A percentile compares a stretch with the other conserved stretches of the same genome.
phyloP scores from a whole-genome alignment of 2,329 filamentous ascomycete species.

The Talaromyces islandicus region DNA sequence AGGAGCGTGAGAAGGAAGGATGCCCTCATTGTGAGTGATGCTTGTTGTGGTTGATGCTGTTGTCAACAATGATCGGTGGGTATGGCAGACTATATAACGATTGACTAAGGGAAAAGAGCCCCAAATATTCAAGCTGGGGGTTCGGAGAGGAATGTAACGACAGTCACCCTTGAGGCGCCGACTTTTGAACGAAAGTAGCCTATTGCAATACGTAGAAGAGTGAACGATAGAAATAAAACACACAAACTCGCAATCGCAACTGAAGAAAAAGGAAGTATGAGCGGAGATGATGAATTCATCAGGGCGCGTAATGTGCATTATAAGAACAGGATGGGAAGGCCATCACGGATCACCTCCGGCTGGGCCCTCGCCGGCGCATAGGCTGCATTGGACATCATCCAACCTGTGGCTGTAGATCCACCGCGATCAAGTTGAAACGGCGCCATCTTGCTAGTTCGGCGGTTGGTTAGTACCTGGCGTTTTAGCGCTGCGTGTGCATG shows the following conservation, averaged over 20 bases:
- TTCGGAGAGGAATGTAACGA: conserved; percentile 10
- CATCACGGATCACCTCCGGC: not conserved
- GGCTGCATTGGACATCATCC: not conserved
- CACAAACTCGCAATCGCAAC: not conserved
- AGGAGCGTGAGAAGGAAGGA: conserved; percentile 9
- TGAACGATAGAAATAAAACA: not conserved
- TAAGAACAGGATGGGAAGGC: not conserved
- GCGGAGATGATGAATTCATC: not conserved
- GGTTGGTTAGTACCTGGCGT: not conserved
- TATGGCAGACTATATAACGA: conserved; percentile 9
- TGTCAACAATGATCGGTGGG: not conserved
- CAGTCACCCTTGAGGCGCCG: conserved; percentile 8
- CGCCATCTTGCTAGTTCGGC: not conserved
- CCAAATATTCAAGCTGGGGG: conserved; percentile 1
- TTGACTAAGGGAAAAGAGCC: conserved; percentile 2
- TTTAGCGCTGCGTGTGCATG: not conserved
- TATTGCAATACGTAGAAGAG: not conserved
- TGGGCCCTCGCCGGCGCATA: not conserved
- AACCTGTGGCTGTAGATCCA: not conserved
- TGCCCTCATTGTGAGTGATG: conserved; percentile 7
- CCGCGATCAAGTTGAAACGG: not conserved
- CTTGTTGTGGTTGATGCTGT: not conserved
- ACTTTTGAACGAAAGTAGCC: conserved; percentile 1
- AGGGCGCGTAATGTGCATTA: not conserved
- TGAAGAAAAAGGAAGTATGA: not conserved